Percentiles rank a stretch among this genome's conserved stretches.
These are phyloP conservation scores for Mariannaea sp. DNA, from an alignment of 2,329 filamentous ascomycete species.

Conservation along the genomic window DNA sequence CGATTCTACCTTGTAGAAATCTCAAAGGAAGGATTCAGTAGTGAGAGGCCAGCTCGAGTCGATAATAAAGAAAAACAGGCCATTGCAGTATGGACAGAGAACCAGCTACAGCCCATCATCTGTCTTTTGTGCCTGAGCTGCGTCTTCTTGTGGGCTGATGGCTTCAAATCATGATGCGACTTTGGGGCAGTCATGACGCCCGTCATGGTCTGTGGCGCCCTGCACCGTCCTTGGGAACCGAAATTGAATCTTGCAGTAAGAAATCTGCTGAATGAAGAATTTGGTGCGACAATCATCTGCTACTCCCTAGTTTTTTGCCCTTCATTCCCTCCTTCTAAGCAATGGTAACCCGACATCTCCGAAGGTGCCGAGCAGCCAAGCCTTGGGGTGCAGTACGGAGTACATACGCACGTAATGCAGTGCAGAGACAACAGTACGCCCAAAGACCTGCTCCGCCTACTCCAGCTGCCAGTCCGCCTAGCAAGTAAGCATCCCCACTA, in stretches of 20 bases:
- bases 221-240: slow-evolving; percentile 12
- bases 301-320: too few relatives aligned
- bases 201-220: background rate
- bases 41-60: background rate
- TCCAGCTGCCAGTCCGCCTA: too few relatives aligned
- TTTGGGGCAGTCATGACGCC: slow-evolving; percentile 7
- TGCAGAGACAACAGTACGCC: too few relatives aligned
- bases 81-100: slow-evolving; percentile 4
- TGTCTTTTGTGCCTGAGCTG: background rate
- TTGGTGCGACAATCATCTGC: background rate
- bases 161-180: slow-evolving; percentile 18
- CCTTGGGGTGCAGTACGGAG: too few relatives aligned
- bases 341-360: slow-evolving; percentile 1
- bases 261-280: background rate
- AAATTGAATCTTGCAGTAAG: slow-evolving; percentile 10
- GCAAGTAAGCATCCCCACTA: slow-evolving; percentile 17
- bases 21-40: background rate
- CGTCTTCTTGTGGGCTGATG: slow-evolving; percentile 17
- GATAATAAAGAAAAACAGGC: slow-evolving; percentile 9
- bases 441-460: too few relatives aligned
- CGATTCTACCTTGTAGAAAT: background rate
- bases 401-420: too few relatives aligned
- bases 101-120: background rate
- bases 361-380: slow-evolving; percentile 11
- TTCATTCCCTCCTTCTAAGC: background rate